Percentiles rank a stretch among this genome's conserved stretches.
Conservation (phyloP, 2,329 filamentous ascomycete genomes). For the Podosphaera xanthii region DNA sequence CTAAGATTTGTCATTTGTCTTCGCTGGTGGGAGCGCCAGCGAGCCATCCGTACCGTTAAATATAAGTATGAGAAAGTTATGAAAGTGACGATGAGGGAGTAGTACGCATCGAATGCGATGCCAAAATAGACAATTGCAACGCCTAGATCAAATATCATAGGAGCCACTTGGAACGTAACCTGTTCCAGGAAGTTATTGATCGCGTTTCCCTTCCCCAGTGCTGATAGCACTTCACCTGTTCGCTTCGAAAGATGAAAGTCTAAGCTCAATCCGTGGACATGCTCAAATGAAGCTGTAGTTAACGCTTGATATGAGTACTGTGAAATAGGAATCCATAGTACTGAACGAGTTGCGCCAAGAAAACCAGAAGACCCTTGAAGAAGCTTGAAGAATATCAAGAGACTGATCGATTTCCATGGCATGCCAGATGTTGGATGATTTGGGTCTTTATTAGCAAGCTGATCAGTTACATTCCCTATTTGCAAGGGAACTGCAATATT, state of each 20-base stretch:
- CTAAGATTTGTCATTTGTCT: conserved; percentile 89
- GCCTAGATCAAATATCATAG: conserved; percentile 77
- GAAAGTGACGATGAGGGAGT: conserved; percentile 70
- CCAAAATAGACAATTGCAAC: conserved; percentile 70
- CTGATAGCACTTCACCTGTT: conserved; percentile 86
- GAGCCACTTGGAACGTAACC: conserved; percentile 83
- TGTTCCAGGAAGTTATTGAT: conserved; percentile 96
- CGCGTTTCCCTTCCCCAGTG: conserved; percentile 82
- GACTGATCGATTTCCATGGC: conserved; percentile 50
- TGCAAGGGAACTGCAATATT: conserved; percentile 73
- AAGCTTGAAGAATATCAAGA: conserved; percentile 59
- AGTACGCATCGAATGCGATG: conserved; percentile 62
- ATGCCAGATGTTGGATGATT: conserved; percentile 17
- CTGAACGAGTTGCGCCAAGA: conserved; percentile 57
- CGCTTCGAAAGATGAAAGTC: conserved; percentile 95
- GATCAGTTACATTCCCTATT: conserved; percentile 57
- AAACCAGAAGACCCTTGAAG: conserved; percentile 78
- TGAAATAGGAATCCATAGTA: conserved; percentile 87
- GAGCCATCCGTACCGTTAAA: conserved; percentile 86
- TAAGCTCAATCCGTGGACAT: conserved; percentile 82
- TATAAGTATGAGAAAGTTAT: conserved; percentile 94
- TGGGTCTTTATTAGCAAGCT: conserved; percentile 35
- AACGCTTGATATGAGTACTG: conserved; percentile 92
- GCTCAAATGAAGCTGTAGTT: conserved; percentile 87
- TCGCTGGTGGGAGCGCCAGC: conserved; percentile 74